These are phyloP conservation scores for Chrysopogon serrulatus DNA, from an alignment of 176 grass and related monocot genomes.

Conservation along the genomic window DNA sequence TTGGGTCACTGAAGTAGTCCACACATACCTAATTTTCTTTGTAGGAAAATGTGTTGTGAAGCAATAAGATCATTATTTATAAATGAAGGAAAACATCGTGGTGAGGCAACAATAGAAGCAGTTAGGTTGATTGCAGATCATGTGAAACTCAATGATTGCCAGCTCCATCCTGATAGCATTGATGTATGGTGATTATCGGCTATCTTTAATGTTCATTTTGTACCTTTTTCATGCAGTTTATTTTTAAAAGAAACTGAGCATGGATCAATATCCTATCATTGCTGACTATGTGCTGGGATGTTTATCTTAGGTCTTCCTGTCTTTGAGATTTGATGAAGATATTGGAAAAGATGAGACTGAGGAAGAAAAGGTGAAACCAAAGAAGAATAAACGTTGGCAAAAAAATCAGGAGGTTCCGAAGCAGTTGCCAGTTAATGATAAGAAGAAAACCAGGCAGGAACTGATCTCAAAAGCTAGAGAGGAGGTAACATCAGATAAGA, in stretches of 20 bases:
- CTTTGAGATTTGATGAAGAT: slow-evolving; percentile 95
- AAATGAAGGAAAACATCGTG: slow-evolving; percentile 93
- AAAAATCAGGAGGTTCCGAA: slow-evolving; percentile 62
- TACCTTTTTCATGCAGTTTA: neutral
- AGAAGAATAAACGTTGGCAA: slow-evolving; percentile 56
- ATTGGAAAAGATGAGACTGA: slow-evolving; percentile 51
- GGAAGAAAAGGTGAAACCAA: slow-evolving; percentile 53
- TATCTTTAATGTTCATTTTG: slow-evolving; percentile 5
- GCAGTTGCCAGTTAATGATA: slow-evolving; percentile 48
- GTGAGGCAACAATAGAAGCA: slow-evolving; percentile 85
- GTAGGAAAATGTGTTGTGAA: slow-evolving; percentile 83
- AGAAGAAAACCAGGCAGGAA: slow-evolving; percentile 71
- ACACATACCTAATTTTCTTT: slow-evolving; percentile 10
- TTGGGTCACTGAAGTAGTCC: neutral
- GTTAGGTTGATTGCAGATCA: slow-evolving; percentile 82
- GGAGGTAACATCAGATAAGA: slow-evolving; percentile 56
- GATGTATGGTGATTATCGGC: slow-evolving; percentile 16
- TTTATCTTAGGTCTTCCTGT: slow-evolving; percentile 68
- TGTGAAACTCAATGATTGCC: slow-evolving; percentile 84
- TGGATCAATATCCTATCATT: neutral
- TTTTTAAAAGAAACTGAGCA: neutral
- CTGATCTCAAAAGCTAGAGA: slow-evolving; percentile 69
- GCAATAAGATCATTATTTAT: slow-evolving; percentile 69
- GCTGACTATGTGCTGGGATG: neutral
- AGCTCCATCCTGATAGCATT: slow-evolving; percentile 88